Percentiles rank a stretch among this genome's conserved stretches.
Evolutionary conservation across 2,329 filamentous ascomycete species (phyloP).

Genomic region (Didymella lethalis): DNA sequence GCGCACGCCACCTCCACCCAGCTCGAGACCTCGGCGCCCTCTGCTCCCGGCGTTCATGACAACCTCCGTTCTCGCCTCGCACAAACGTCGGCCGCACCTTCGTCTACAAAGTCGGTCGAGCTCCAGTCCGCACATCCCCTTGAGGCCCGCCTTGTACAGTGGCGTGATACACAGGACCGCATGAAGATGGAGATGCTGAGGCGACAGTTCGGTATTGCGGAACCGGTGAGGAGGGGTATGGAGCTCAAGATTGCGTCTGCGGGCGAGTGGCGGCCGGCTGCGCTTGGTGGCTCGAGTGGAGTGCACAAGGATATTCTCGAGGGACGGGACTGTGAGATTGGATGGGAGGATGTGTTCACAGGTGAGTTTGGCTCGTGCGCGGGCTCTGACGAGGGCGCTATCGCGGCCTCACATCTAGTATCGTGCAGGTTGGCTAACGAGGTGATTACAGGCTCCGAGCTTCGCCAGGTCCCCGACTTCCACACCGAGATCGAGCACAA

Average conservation of each 20-base stretch:
- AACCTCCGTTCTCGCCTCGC: constrained; percentile 85
- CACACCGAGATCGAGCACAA: constrained; percentile 95
- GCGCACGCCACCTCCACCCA: constrained; percentile 66
- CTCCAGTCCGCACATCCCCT: constrained; percentile 84
- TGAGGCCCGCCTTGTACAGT: constrained; percentile 85
- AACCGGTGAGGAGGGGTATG: constrained; percentile 92
- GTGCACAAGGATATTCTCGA: constrained; percentile 90
- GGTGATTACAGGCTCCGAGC: constrained; percentile 66
- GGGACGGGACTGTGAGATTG: constrained; percentile 77
- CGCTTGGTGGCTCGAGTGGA: constrained; percentile 69
- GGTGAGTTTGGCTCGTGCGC: constrained; percentile 57
- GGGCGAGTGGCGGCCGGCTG: constrained; percentile 80
- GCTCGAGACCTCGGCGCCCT: constrained; percentile 73
- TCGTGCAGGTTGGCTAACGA: constrained; percentile 24
- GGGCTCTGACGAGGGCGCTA: background rate
- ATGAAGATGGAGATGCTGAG: constrained; percentile 89
- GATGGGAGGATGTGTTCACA: constrained; percentile 93
- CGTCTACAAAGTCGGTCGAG: constrained; percentile 40
- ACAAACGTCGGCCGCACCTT: constrained; percentile 51
- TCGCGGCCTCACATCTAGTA: too few relatives aligned
- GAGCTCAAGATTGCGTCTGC: constrained; percentile 87
- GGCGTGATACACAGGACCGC: constrained; percentile 87
- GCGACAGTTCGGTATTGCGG: constrained; percentile 87
- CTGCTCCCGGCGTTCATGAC: constrained; percentile 91
- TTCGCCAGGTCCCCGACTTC: constrained; percentile 73